Percentiles rank a stretch among this genome's conserved stretches.
phyloP scores from a whole-genome alignment of 2,329 filamentous ascomycete genomes.

The Diplodia seriata region DNA sequence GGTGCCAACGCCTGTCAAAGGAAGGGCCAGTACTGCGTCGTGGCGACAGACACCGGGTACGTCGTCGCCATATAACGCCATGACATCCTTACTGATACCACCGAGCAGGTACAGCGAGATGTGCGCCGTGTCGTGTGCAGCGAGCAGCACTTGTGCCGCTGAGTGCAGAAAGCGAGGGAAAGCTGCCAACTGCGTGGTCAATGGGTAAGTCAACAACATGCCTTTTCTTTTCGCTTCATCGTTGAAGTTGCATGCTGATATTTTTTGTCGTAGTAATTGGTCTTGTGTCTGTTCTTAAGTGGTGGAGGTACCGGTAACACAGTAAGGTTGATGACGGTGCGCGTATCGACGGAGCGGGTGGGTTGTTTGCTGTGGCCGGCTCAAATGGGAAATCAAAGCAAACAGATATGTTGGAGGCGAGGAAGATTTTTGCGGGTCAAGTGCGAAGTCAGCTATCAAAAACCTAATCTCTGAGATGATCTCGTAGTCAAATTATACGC shows the following conservation, averaged over 20 bases:
- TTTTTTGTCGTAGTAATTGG: not conserved
- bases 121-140: conserved; percentile 4
- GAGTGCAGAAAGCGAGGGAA: not conserved
- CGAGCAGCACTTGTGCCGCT: not conserved
- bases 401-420: too few relatives aligned
- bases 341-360: not conserved
- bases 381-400: too few relatives aligned
- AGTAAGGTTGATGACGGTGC: not conserved
- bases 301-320: not conserved
- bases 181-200: not conserved
- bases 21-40: conserved; percentile 3
- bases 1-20: not conserved
- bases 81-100: not conserved
- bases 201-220: not conserved
- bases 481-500: too few relatives aligned
- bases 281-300: conserved; percentile 1
- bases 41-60: not conserved
- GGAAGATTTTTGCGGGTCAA: too few relatives aligned
- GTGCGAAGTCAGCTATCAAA: too few relatives aligned
- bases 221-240: not conserved
- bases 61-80: not conserved
- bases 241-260: not conserved
- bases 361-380: not conserved
- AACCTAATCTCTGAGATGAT: too few relatives aligned
- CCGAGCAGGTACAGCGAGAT: not conserved